These are phyloP conservation scores for Colletotrichum theobromicola DNA, from an alignment of 2,329 filamentous ascomycete genomes.

Conservation along the genomic window DNA sequence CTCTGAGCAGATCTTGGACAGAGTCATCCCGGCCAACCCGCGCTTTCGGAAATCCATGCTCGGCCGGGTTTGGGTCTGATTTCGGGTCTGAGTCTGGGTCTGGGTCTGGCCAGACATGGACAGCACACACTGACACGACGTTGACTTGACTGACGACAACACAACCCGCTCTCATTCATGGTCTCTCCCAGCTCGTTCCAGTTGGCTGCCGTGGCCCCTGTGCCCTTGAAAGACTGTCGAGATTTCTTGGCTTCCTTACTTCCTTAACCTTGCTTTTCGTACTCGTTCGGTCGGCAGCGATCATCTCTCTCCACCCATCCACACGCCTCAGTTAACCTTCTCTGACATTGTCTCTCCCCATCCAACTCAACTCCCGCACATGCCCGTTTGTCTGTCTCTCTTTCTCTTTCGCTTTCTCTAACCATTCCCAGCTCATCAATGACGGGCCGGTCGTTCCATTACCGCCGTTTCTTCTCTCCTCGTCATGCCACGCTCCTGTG, in stretches of 20 bases:
- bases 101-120: not conserved
- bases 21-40: slow-evolving; percentile 8
- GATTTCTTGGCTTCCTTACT: slow-evolving; percentile 11
- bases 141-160: not conserved
- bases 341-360: slow-evolving; percentile 15
- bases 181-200: not conserved
- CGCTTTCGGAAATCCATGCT: slow-evolving; percentile 4
- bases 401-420: slow-evolving; percentile 15
- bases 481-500: not conserved
- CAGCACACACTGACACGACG: not conserved
- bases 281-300: slow-evolving; percentile 9
- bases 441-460: not conserved
- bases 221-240: not conserved
- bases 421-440: not conserved
- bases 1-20: not conserved
- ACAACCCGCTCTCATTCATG: not conserved
- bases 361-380: not conserved
- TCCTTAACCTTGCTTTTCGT: slow-evolving; percentile 16
- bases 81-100: not conserved
- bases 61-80: not conserved
- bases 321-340: slow-evolving; percentile 8
- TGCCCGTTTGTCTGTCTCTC: not conserved
- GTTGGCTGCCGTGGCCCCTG: not conserved
- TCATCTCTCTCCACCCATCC: not conserved
- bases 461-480: not conserved